phyloP scores from a whole-genome alignment of 371 early-diverging fungal genomes.

The Rhizopus stolonifer region DNA sequence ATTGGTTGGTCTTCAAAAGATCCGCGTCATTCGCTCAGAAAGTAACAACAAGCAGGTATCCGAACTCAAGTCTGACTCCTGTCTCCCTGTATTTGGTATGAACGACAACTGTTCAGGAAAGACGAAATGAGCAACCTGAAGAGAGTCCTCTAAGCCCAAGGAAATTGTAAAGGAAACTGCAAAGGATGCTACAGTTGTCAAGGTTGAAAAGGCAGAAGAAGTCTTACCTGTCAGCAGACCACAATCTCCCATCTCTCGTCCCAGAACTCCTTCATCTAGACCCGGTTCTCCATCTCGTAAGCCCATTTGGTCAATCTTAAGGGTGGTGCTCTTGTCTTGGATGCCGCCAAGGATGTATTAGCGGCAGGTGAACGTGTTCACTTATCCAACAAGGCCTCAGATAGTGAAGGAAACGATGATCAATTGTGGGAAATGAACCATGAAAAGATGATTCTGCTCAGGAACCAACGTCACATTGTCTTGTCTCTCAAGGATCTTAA shows the following conservation, averaged over 20 bases:
- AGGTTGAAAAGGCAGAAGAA: background rate
- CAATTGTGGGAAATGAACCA: constrained; percentile 38
- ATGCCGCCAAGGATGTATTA: constrained; percentile 25
- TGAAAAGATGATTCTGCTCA: constrained; percentile 30
- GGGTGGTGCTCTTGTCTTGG: constrained; percentile 35
- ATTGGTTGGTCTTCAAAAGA: constrained; percentile 33
- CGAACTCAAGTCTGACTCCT: constrained; percentile 32
- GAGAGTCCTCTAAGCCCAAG: background rate
- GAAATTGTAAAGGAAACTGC: constrained; percentile 2
- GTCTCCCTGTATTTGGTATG: constrained; percentile 48
- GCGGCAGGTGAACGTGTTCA: constrained; percentile 32
- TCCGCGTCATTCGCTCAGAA: constrained; percentile 24
- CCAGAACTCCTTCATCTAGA: too few relatives aligned
- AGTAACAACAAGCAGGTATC: constrained; percentile 24
- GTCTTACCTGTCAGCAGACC: too few relatives aligned
- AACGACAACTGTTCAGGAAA: constrained; percentile 26
- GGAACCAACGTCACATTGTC: constrained; percentile 30
- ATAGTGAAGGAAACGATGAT: constrained; percentile 24
- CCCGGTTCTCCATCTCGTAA: constrained; percentile 11
- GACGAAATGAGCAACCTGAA: too few relatives aligned
- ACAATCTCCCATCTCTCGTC: too few relatives aligned
- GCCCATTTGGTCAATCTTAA: constrained; percentile 51
- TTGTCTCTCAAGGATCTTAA: constrained; percentile 38
- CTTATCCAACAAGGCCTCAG: constrained; percentile 18
- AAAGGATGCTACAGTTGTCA: background rate